These are phyloP conservation scores for Calonectria multiphialidica DNA, from an alignment of 2,329 filamentous ascomycete species.

Conservation along the genomic window DNA sequence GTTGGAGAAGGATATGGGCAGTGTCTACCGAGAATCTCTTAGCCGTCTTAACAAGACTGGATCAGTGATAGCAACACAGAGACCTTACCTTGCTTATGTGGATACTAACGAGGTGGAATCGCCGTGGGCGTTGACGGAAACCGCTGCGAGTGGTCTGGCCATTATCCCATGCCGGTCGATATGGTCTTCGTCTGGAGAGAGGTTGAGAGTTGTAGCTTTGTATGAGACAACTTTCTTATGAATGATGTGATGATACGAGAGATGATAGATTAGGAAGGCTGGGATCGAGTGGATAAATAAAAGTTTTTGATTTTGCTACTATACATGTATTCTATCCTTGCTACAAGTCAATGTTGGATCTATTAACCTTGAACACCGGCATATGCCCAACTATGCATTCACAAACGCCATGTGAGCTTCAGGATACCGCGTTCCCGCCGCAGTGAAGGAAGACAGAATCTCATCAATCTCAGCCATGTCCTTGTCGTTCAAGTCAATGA, in stretches of 20 bases:
- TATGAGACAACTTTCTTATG: constrained; percentile 41
- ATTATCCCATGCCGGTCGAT: constrained; percentile 53
- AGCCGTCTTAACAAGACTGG: constrained; percentile 30
- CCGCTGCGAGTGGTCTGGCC: constrained; percentile 25
- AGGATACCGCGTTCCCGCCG: constrained; percentile 63
- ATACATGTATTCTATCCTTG: not conserved
- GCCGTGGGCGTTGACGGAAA: constrained; percentile 28
- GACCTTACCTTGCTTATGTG: constrained; percentile 49
- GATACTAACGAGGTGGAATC: constrained; percentile 38
- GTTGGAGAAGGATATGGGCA: constrained; percentile 33
- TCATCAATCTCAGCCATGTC: constrained; percentile 65
- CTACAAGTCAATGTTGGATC: not conserved
- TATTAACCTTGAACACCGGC: not conserved
- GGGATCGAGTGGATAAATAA: constrained; percentile 13
- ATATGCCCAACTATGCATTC: constrained; percentile 23
- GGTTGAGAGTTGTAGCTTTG: constrained; percentile 49
- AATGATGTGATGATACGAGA: constrained; percentile 20
- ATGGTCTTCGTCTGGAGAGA: constrained; percentile 48
- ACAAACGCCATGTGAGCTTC: constrained; percentile 31
- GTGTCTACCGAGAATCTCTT: constrained; percentile 40
- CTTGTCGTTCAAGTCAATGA: constrained; percentile 60
- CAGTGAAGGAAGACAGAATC: constrained; percentile 61
- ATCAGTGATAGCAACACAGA: constrained; percentile 11
- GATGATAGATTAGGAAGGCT: constrained; percentile 22
- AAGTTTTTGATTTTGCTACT: not conserved